A percentile compares a stretch with the other conserved stretches of the same genome.
Conservation (phyloP, 345 rosid genomes). For the Gossypium bickii region DNA sequence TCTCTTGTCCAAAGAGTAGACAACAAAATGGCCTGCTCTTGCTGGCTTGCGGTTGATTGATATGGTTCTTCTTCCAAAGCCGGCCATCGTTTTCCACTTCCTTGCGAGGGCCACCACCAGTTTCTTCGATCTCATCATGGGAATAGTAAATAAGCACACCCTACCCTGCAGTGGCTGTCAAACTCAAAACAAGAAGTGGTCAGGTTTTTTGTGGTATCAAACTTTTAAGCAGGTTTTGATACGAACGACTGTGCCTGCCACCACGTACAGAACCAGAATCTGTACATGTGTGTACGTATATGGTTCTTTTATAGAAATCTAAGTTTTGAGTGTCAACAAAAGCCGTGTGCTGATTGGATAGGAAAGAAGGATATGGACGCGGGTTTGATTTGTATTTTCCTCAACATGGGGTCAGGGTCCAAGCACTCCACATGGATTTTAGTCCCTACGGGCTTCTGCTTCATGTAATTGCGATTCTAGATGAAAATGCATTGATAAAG, state of each 20-base stretch:
- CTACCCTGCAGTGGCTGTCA: not conserved
- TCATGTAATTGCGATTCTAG: constrained; percentile 6
- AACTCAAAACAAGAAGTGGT: not conserved
- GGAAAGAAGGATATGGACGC: constrained; percentile 22
- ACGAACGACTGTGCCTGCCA: not conserved
- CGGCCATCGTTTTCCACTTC: constrained; percentile 27
- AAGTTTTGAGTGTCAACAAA: constrained; percentile 4
- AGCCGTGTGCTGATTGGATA: constrained; percentile 30
- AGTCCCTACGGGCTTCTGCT: not conserved
- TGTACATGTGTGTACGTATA: not conserved
- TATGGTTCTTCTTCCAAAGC: constrained; percentile 16
- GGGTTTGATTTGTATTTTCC: constrained; percentile 31
- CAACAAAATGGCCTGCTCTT: constrained; percentile 29
- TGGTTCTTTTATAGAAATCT: not conserved
- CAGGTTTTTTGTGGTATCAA: not conserved
- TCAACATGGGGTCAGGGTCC: constrained; percentile 15
- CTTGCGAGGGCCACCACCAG: constrained; percentile 10
- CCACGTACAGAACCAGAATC: not conserved
- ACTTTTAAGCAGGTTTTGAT: not conserved
- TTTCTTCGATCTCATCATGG: constrained; percentile 20
- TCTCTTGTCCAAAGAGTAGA: constrained; percentile 26
- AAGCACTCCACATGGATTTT: constrained; percentile 15
- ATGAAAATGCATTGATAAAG: not conserved
- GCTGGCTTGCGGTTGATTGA: not conserved
- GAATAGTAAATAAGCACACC: not conserved